A percentile compares a stretch with the other conserved stretches of the same genome.
phyloP scores from a whole-genome alignment of 2,329 filamentous ascomycete species.

The Podosphaera fusca region DNA sequence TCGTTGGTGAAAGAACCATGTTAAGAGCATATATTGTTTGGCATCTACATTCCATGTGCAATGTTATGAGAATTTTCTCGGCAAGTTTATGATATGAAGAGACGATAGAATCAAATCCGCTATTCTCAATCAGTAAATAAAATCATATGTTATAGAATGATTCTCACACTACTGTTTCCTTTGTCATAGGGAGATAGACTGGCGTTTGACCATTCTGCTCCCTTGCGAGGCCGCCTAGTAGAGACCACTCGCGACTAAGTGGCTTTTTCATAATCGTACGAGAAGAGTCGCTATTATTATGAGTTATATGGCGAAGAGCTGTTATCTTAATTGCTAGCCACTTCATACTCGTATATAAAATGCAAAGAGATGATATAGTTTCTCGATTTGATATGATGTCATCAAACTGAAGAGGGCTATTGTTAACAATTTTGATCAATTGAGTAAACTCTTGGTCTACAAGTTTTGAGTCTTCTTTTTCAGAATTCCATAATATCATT shows the following conservation, averaged over 20 bases:
- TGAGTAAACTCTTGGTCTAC: conserved; percentile 38
- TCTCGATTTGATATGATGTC: conserved; percentile 84
- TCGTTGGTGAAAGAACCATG: conserved; percentile 35
- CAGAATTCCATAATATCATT: conserved; percentile 39
- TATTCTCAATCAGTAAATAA: conserved; percentile 14
- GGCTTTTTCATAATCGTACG: conserved; percentile 16
- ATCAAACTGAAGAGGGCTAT: conserved; percentile 42
- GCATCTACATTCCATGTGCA: conserved; percentile 75
- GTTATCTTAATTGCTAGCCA: conserved; percentile 74
- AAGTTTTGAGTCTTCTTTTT: conserved; percentile 28
- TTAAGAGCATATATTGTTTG: conserved; percentile 62
- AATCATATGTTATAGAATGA: background rate
- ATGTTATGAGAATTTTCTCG: conserved; percentile 53
- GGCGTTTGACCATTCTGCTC: conserved; percentile 35
- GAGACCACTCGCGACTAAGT: conserved; percentile 53
- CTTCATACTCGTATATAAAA: conserved; percentile 93
- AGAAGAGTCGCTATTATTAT: conserved; percentile 44
- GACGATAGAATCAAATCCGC: conserved; percentile 70
- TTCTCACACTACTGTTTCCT: conserved; percentile 57
- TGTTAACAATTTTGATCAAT: conserved; percentile 32
- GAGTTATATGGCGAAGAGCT: conserved; percentile 63
- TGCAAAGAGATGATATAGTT: conserved; percentile 59
- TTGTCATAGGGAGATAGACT: conserved; percentile 70
- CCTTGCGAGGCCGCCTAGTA: conserved; percentile 42
- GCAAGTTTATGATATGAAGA: conserved; percentile 64